These are phyloP conservation scores for Zizania palustris DNA, from an alignment of 202 grass and related monocot species.

Conservation along the genomic window DNA sequence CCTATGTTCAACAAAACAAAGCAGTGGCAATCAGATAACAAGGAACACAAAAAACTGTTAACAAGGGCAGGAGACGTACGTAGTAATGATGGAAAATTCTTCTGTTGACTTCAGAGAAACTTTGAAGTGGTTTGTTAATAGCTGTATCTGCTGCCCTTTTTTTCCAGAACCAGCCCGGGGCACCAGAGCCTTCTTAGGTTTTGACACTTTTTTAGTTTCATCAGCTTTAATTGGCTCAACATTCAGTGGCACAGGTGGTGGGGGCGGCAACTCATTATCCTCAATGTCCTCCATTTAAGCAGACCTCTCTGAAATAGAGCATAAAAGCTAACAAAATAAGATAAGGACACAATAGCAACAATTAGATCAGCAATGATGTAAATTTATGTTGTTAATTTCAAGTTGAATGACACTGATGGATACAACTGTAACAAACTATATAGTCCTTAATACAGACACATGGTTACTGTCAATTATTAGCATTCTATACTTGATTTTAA, in stretches of 20 bases:
- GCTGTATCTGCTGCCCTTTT: conserved; percentile 52
- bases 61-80: conserved; percentile 39
- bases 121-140: conserved; percentile 71
- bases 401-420: background rate
- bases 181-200: conserved; percentile 51
- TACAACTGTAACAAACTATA: background rate
- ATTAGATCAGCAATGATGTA: background rate
- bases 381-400: background rate
- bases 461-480: background rate
- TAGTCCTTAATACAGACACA: background rate
- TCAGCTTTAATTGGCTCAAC: conserved; percentile 46
- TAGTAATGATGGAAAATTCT: conserved; percentile 77
- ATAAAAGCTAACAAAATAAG: conserved; percentile 6
- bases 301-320: background rate
- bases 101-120: conserved; percentile 55
- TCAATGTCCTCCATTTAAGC: conserved; percentile 42
- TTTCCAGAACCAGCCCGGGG: conserved; percentile 53
- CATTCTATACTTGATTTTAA: background rate
- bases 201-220: conserved; percentile 30
- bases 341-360: background rate
- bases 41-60: background rate
- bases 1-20: conserved; percentile 41
- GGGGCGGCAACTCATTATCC: conserved; percentile 45
- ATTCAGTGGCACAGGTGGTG: conserved; percentile 43
- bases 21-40: background rate